A percentile compares a stretch with the other conserved stretches of the same genome.
Conservation (phyloP, 805 yeast species). For the Ascoidea rubescens region DNA sequence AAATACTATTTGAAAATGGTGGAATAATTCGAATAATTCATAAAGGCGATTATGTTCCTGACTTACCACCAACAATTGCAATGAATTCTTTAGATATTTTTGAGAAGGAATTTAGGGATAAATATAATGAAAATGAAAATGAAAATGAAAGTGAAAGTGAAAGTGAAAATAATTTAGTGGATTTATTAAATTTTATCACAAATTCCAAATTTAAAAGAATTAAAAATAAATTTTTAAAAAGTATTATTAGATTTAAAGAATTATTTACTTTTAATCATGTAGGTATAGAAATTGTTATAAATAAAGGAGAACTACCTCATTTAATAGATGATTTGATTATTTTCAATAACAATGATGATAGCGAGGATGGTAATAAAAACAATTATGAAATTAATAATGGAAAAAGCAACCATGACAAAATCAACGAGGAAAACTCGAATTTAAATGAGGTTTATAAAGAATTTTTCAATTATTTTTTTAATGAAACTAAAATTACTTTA, state of each 20-base stretch:
- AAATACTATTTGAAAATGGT: constrained; percentile 19
- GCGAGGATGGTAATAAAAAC: neutral
- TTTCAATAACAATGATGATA: neutral
- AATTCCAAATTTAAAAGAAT: constrained; percentile 18
- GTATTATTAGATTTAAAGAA: too few relatives aligned
- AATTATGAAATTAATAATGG: neutral
- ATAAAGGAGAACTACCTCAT: constrained; percentile 22
- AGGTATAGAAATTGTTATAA: constrained; percentile 37
- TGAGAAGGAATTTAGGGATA: too few relatives aligned
- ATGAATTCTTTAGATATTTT: too few relatives aligned
- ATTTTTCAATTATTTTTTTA: too few relatives aligned
- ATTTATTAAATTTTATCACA: too few relatives aligned
- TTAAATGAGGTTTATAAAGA: too few relatives aligned
- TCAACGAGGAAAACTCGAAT: too few relatives aligned
- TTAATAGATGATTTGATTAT: constrained; percentile 2
- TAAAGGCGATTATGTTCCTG: constrained; percentile 41
- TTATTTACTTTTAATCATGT: constrained; percentile 22
- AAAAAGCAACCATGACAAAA: neutral
- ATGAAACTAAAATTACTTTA: too few relatives aligned
- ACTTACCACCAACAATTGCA: constrained; percentile 25
- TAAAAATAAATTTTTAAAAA: neutral
- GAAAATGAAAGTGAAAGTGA: too few relatives aligned
- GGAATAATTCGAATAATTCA: constrained; percentile 39
- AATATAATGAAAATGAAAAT: too few relatives aligned
- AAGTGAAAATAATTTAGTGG: too few relatives aligned